Evolutionary conservation across 306 rosid genomes (phyloP).

Genomic region (Gynostemma pentaphyllum): DNA sequence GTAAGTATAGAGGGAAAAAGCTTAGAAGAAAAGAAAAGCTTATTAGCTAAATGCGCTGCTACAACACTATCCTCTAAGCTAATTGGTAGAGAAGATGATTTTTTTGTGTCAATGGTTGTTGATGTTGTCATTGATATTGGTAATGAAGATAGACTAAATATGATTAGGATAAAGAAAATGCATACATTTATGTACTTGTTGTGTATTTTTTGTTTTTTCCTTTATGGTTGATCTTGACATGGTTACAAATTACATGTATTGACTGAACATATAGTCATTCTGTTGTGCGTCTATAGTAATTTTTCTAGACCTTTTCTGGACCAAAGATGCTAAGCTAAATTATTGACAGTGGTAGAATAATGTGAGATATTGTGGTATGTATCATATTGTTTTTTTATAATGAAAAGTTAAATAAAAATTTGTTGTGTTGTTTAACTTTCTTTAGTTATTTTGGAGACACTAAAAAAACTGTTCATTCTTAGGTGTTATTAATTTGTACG

Average conservation of each 20-base stretch:
- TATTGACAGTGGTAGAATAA: background rate
- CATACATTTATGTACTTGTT: background rate
- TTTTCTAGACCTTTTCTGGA: background rate
- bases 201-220: background rate
- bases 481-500: background rate
- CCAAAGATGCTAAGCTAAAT: background rate
- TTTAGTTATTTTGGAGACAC: background rate
- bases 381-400: background rate
- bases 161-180: conserved; percentile 99
- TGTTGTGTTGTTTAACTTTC: background rate
- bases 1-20: conserved; percentile 91
- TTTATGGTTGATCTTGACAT: background rate
- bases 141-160: conserved; percentile 74
- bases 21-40: conserved; percentile 74
- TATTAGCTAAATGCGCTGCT: conserved; percentile 89
- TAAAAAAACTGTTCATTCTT: too few species aligned
- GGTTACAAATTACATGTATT: background rate
- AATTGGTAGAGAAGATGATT: conserved; percentile 92
- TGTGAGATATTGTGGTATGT: background rate
- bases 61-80: conserved; percentile 98
- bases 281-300: background rate
- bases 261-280: background rate
- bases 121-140: conserved; percentile 90
- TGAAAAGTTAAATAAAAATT: background rate
- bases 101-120: conserved; percentile 93